Conservation (phyloP, 129 eudicot species). For the Daucus carota region DH1_v3.0 NC_030382.2:59034001-59034500, state of each 20-base stretch:
- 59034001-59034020: no score
- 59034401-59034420: no score
- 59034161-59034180: neutral
- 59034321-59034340: conserved; percentile 1
- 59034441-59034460: neutral
- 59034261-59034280: neutral
- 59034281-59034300: neutral
- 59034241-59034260: neutral
- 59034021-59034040: no score
- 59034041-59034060: neutral
- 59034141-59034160: conserved; percentile 46
- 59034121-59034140: conserved; percentile 41
- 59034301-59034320: conserved; percentile 2
- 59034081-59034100: conserved; percentile 24
- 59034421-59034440: no score
- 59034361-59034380: no score
- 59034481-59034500: neutral
- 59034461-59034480: no score
- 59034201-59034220: conserved; percentile 2
- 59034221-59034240: conserved; percentile 13
- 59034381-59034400: no score
- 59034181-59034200: conserved; percentile 1
- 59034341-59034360: neutral
- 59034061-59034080: neutral
- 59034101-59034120: conserved; percentile 29